Conservation (phyloP, 1,284 basidiomycete genomes). For the Kalmanozyma brasiliensis region DNA sequence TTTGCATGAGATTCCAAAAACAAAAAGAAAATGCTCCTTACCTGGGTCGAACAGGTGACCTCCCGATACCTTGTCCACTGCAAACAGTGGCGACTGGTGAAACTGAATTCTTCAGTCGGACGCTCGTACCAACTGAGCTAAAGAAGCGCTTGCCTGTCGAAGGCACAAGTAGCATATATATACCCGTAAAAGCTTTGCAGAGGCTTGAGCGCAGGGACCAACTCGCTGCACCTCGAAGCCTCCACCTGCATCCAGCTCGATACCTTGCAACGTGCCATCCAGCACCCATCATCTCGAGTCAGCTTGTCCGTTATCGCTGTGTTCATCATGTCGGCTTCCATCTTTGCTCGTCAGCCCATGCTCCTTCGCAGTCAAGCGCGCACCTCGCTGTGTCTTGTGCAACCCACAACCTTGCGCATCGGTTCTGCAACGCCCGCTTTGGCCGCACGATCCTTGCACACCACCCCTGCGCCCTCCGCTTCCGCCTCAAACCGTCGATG, state of each 20-base stretch:
- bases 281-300: neutral
- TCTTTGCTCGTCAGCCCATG: slow-evolving; percentile 6
- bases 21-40: slow-evolving; percentile 42
- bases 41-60: slow-evolving; percentile 55
- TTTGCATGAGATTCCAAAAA: slow-evolving; percentile 1
- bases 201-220: slow-evolving; percentile 8
- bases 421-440: neutral
- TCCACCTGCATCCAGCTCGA: slow-evolving; percentile 6
- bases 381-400: slow-evolving; percentile 2
- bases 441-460: slow-evolving; percentile 13
- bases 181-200: too few relatives aligned
- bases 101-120: slow-evolving; percentile 56
- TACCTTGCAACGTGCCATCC: neutral
- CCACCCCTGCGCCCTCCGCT: slow-evolving; percentile 2
- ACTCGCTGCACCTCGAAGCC: slow-evolving; percentile 4
- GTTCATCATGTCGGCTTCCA: slow-evolving; percentile 13
- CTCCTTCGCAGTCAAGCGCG: slow-evolving; percentile 11
- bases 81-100: slow-evolving; percentile 17
- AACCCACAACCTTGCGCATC: neutral
- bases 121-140: slow-evolving; percentile 60
- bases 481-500: slow-evolving; percentile 4
- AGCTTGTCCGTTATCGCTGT: neutral
- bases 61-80: slow-evolving; percentile 33
- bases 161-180: neutral
- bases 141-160: slow-evolving; percentile 10